Conservation (phyloP, 768 basidiomycete species). For the Lactifluus volemus region DNA sequence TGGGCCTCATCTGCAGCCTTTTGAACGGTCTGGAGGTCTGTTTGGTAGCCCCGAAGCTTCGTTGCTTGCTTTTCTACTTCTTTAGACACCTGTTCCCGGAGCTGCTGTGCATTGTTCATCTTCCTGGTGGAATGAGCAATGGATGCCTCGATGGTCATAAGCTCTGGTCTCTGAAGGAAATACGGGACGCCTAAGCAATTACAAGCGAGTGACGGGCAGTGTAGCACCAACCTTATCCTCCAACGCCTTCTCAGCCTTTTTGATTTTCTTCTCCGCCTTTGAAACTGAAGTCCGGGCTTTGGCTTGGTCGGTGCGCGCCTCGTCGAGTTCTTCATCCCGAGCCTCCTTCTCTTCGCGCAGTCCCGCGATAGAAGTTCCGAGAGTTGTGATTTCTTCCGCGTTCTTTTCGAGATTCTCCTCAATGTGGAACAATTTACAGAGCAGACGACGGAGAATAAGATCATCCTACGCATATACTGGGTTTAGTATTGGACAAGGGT, state of each 20-base stretch:
- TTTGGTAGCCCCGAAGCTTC: slow-evolving; percentile 46
- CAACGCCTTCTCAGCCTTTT: slow-evolving; percentile 82
- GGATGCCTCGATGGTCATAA: slow-evolving; percentile 78
- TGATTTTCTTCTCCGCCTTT: slow-evolving; percentile 81
- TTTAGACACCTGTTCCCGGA: slow-evolving; percentile 53
- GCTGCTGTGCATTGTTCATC: slow-evolving; percentile 55
- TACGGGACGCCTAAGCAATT: neutral
- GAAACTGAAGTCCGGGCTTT: slow-evolving; percentile 63
- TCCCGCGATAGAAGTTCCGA: slow-evolving; percentile 62
- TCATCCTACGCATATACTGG: slow-evolving; percentile 47
- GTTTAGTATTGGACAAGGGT: neutral
- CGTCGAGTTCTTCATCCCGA: slow-evolving; percentile 64
- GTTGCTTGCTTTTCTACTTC: slow-evolving; percentile 44
- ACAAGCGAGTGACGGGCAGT: slow-evolving; percentile 12
- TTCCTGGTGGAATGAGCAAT: slow-evolving; percentile 82
- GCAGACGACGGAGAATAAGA: slow-evolving; percentile 67
- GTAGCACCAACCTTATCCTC: slow-evolving; percentile 64
- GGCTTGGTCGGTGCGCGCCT: slow-evolving; percentile 72
- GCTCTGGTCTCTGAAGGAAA: slow-evolving; percentile 62
- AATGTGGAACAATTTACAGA: slow-evolving; percentile 88
- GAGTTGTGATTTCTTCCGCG: slow-evolving; percentile 56
- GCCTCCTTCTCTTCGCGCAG: slow-evolving; percentile 60
- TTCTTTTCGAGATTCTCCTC: slow-evolving; percentile 74
- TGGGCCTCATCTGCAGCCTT: slow-evolving; percentile 69
- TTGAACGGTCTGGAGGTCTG: slow-evolving; percentile 59